Base-by-base conservation (phyloP, 2,329 filamentous ascomycete species). In the Neophaeococcomyces mojaviensis region DNA sequence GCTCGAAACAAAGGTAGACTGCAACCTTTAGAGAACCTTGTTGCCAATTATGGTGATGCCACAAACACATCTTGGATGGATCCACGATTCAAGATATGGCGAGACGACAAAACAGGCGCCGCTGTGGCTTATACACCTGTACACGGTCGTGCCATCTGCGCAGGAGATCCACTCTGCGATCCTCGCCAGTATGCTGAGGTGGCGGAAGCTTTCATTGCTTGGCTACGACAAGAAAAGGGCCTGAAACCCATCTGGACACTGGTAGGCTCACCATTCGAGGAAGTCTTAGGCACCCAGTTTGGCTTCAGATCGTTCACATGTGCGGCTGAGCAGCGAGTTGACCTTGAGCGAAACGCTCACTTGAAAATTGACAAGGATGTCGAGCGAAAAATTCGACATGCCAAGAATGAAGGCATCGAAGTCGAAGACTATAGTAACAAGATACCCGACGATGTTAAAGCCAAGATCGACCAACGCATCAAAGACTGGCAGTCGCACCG, bases 51-150 rank as follows among this genome's bases (percentile, higher is more conserved):
- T 55, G 86, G 86, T 51, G 86, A 90, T 61, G 85, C 86, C 1
- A 85, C 84, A 51, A 90, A 90, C 64, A 92, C 86, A 0, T 87
- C 85, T 0, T 90, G 86, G 86, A 74, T 89, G 4, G 86, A 90
- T 61, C 82, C 85, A n/a, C 78, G 85, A 10, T 90, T 86, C 59
- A 71, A 83, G 51, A 78, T 88, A 44, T 92, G 84, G 84, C 79
- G 86, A 19, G 84, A 90, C 59, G 64, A 73, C 1, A 63, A 69
- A 19, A 86, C 82, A 1, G 86, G 86, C 33, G 86, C 86, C 0
- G 85, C 85, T 9, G 73, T 90, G 30, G 86, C 85, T 5, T 90
- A 82, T 59, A 83, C 86, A 4, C 76, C 78, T 40, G 75, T 82
- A 51, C 79, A 78, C 56, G 82, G 81, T 49, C 86, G 82, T 53